Percentiles rank a stretch among this genome's conserved stretches.
These are phyloP conservation scores for Pseudevernia furfuracea DNA, from an alignment of 495 filamentous ascomycete genomes.

Conservation along the genomic window DNA sequence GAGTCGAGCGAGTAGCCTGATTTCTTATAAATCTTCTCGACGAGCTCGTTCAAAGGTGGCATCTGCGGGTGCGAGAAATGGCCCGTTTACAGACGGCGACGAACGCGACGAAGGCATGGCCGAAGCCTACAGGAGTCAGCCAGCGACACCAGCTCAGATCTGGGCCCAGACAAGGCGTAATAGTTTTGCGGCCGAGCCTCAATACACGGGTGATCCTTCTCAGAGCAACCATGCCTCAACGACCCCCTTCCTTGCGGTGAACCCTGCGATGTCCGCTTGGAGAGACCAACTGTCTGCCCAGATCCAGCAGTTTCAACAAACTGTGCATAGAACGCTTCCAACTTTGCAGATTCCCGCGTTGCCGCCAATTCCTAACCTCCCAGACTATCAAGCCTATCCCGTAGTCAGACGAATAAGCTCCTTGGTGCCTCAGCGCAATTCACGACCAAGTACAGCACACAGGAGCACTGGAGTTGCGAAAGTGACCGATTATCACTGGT, in stretches of 20 bases:
- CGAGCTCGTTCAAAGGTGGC: conserved; percentile 36
- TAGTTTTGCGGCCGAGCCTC: conserved; percentile 24
- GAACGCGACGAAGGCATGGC: conserved; percentile 31
- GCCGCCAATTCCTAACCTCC: conserved; percentile 53
- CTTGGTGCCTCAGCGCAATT: conserved; percentile 54
- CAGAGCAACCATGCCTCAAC: conserved; percentile 17
- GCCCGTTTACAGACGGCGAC: conserved; percentile 34
- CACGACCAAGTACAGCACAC: conserved; percentile 37
- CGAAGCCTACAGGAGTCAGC: conserved; percentile 30
- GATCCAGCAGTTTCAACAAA: conserved; percentile 73
- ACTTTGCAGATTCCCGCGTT: conserved; percentile 53
- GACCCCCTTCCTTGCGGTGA: conserved; percentile 42
- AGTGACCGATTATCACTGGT: conserved; percentile 57
- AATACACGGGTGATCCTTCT: conserved; percentile 27
- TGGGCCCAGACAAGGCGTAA: conserved; percentile 38
- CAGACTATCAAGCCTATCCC: conserved; percentile 64
- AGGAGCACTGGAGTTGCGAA: conserved; percentile 39
- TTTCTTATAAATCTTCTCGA: conserved; percentile 58
- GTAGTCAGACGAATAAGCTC: conserved; percentile 69
- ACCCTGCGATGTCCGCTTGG: conserved; percentile 62
- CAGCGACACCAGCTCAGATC: conserved; percentile 35
- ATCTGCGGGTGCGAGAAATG: conserved; percentile 17
- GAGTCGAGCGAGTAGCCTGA: conserved; percentile 60
- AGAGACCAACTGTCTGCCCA: conserved; percentile 69
- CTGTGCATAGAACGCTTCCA: conserved; percentile 58